Base-by-base conservation (phyloP, 2,329 filamentous ascomycete species). In the Fusarium graminum region DNA sequence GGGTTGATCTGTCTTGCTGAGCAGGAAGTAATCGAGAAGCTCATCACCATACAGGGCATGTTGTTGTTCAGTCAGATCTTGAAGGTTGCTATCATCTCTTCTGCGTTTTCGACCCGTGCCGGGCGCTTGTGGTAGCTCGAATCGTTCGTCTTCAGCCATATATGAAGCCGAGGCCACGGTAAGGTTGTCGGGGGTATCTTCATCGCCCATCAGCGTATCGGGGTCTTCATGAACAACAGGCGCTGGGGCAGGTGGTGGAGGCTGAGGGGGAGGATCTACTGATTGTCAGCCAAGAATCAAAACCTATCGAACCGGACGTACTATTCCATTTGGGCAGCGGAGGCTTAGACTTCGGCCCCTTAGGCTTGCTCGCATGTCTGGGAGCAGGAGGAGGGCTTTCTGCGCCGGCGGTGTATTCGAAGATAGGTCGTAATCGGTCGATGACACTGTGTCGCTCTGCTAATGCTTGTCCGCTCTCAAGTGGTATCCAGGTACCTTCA, bases 11-110 rank as follows among this genome's bases (percentile, higher is more conserved):
- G 92, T 91, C 68, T 93, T 90, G 50, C 92, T 88, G 42, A 94
- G 89, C 80, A 98, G 90, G 74, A 98, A 99, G 80, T 98, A 99
- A 78, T 99, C 95, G 34, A 99, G 84, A 26, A 99, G 85, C 71
- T 95, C 92, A 68, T 99, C 95, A 16, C 93, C 92, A 79, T 97
- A 99, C 25, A 97, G 84, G 28, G 92, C 90, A 76, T 98, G 94
- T 70, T 95, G 90, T 75, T 94, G 91, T 67, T 96, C 92, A 9
- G 87, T 88, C 62, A 87, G 74, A 76, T 88, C 81, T 81, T 90
- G 79, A 81, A 85, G 77, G 40, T 81, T 77, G 67, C 34, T 63
- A 4, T 87, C 90, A 55, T 89, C 86, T 22, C 92, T 86, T 81
- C 96, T 96, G 62, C 94, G 88, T 80, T 97, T 97, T 61, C 86